Conservation (phyloP, 371 early-diverging fungal genomes). For the Rhizomucor pusillus region DNA sequence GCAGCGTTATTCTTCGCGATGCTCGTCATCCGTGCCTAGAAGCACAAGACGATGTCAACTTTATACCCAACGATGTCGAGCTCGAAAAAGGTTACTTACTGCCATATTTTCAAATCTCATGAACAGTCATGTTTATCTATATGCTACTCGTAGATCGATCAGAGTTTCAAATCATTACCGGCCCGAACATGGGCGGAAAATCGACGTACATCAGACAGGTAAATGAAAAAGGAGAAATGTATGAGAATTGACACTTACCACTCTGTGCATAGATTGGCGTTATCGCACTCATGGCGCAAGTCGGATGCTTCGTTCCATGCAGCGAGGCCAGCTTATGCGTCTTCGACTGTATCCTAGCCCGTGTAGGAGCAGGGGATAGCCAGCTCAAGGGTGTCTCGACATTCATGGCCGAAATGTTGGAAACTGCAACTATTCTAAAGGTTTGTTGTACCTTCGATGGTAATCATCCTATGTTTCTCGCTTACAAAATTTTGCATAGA, state of each 20-base stretch:
- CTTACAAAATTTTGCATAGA: constrained; percentile 23
- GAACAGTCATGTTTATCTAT: neutral
- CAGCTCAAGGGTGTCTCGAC: constrained; percentile 95
- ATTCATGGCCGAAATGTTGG: constrained; percentile 99
- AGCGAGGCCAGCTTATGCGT: constrained; percentile 75
- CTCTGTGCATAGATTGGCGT: constrained; percentile 68
- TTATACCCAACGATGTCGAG: constrained; percentile 92
- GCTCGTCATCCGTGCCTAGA: constrained; percentile 96
- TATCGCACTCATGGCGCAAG: constrained; percentile 95
- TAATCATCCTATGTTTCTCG: neutral
- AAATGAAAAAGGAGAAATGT: constrained; percentile 21
- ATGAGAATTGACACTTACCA: neutral
- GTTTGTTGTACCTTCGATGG: constrained; percentile 18
- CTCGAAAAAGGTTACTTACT: constrained; percentile 59
- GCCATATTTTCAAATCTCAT: neutral
- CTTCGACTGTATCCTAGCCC: constrained; percentile 91
- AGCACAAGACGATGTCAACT: constrained; percentile 85
- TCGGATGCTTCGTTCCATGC: constrained; percentile 98
- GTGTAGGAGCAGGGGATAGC: constrained; percentile 97
- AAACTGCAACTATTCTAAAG: constrained; percentile 92
- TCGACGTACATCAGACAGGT: constrained; percentile 95
- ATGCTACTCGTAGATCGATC: constrained; percentile 28
- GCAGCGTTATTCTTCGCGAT: constrained; percentile 60
- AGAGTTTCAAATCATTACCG: constrained; percentile 84
- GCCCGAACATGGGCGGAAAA: constrained; percentile 98